Conservation (phyloP, 495 filamentous ascomycete species). For the Echria macrotheca region DNA sequence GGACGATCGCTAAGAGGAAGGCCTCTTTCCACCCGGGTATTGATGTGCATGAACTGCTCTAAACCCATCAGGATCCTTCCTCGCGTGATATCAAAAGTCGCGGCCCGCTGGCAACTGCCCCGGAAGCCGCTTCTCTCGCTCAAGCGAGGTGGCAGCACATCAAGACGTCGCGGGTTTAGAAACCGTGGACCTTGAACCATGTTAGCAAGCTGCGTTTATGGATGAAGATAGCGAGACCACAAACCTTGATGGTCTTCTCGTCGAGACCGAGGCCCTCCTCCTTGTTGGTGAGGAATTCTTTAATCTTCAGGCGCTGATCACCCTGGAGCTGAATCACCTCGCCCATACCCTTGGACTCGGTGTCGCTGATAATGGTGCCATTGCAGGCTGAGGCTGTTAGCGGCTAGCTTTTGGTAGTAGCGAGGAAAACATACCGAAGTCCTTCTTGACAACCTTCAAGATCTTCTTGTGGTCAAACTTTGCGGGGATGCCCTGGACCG, state of each 20-base stretch:
- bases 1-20: no score
- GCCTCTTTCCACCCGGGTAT: conserved; percentile 26
- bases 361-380: conserved; percentile 98
- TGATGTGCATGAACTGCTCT: conserved; percentile 23
- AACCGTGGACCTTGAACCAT: conserved; percentile 76
- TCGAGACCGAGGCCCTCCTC: conserved; percentile 86
- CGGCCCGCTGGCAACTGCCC: conserved; percentile 2
- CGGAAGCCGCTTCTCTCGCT: conserved; percentile 13
- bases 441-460: conserved; percentile 99
- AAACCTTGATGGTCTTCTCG: conserved; percentile 94
- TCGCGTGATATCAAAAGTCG: conserved; percentile 15
- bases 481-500: conserved; percentile 94
- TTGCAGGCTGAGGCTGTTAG: conserved; percentile 73
- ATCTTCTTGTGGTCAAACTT: conserved; percentile 99
- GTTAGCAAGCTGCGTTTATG: no score
- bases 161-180: conserved; percentile 52
- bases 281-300: conserved; percentile 94
- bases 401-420: background rate
- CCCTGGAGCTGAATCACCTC: conserved; percentile 99
- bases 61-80: conserved; percentile 9
- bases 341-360: conserved; percentile 72
- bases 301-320: conserved; percentile 97
- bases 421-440: conserved; percentile 70
- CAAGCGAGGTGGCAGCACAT: conserved; percentile 21
- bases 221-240: no score